A percentile compares a stretch with the other conserved stretches of the same genome.
Conservation (phyloP, 2,329 filamentous ascomycete species). For the Colletotrichum australisinense region DNA sequence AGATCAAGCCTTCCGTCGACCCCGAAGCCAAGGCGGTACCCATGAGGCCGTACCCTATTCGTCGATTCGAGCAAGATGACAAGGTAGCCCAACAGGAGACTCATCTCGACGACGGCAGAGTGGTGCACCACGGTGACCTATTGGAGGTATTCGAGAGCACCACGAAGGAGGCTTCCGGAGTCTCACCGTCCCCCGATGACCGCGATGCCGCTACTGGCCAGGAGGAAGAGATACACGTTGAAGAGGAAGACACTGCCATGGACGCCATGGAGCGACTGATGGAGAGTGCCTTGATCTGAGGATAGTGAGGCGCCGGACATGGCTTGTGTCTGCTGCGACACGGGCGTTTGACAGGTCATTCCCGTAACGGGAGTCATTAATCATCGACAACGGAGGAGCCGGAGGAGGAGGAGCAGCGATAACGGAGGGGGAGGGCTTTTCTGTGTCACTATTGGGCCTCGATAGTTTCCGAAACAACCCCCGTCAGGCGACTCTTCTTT, state of each 20-base stretch:
- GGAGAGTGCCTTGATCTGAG: constrained; percentile 15
- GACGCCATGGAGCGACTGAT: constrained; percentile 28
- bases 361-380: constrained; percentile 5
- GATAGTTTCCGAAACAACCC: not conserved
- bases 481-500: not conserved
- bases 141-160: constrained; percentile 31
- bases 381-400: constrained; percentile 22
- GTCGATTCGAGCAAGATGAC: not conserved
- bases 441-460: not conserved
- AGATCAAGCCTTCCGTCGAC: constrained; percentile 13
- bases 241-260: constrained; percentile 30
- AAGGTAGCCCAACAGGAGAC: constrained; percentile 8
- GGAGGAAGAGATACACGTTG: constrained; percentile 28
- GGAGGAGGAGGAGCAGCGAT: no score
- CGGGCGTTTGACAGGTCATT: constrained; percentile 32
- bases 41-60: constrained; percentile 12
- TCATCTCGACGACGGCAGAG: constrained; percentile 33
- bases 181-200: constrained; percentile 16
- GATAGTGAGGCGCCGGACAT: constrained; percentile 9
- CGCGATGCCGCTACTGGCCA: constrained; percentile 11
- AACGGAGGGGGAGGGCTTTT: not conserved
- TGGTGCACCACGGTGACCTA: constrained; percentile 36
- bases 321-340: constrained; percentile 30
- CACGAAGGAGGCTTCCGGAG: constrained; percentile 11
- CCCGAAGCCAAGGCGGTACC: constrained; percentile 8